Base-by-base conservation (phyloP, 1,284 basidiomycete genomes). In the Ustilago tritici region DNA sequence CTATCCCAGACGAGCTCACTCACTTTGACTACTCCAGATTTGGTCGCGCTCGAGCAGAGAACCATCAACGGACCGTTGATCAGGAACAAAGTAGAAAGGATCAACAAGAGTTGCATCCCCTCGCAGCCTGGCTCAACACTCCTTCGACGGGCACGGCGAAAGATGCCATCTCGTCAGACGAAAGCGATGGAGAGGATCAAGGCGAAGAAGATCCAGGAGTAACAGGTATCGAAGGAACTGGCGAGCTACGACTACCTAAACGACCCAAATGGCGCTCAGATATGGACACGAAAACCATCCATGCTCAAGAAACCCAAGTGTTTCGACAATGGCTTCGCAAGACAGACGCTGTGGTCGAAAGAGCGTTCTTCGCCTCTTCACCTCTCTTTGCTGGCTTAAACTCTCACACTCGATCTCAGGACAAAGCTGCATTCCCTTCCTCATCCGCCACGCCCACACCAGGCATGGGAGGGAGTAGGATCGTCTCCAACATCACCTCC, bases 281-380 rank as follows among this genome's bases (percentile, higher is more conserved):
- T 35, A 76, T 79, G 71, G 68, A 72, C 60, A 70, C 74, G 41
- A 80, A 82, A 49, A 75, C 76, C 3, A 65, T 82, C 46, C 79
- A 76, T 28, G 50, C 79, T 4, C 79, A 82, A 55, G 80, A 82
- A 43, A 47, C 53, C 4, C 71, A 78, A 50, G 80, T 80, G 31
- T 82, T 82, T 23, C 62, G 71, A 15, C 65, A 68, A 38, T 82
- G 80, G 80, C 77, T 82, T 6, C 56, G 59, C 32, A 68, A 80
- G 49, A 80, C 76, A 7, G 80, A 82, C 54, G 58, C 62, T 10
- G 68, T 70, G 3, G 72, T 81, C n/a, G 72, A 71, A 46, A 65
- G 74, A 4, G 70, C 61, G 34, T 78, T 78, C 56, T 77, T 78
- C 72, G 69, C 69, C 43, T 77, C 78, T 1, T 73, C 78, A 4